phyloP scores from a whole-genome alignment of 1,284 basidiomycete species.

The Fomitopsis betulina region DNA sequence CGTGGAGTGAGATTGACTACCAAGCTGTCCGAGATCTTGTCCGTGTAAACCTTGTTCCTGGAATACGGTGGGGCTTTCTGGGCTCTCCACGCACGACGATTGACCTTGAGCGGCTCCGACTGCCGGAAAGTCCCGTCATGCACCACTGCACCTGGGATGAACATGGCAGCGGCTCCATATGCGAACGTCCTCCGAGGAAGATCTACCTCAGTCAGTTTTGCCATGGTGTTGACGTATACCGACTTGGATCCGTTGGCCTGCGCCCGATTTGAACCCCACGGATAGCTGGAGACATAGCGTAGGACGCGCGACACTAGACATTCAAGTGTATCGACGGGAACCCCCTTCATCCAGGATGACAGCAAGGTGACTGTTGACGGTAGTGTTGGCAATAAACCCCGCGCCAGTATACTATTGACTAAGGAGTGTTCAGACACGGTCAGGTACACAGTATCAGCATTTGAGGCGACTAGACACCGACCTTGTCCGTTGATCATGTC shows the following conservation, averaged over 20 bases:
- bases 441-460: background rate
- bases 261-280: conserved; percentile 66
- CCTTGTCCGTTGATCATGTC: background rate
- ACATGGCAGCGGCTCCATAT: conserved; percentile 58
- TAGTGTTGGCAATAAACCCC: conserved; percentile 34
- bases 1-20: conserved; percentile 33
- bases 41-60: background rate
- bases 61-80: conserved; percentile 22
- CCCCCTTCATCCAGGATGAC: conserved; percentile 26
- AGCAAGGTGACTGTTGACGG: conserved; percentile 48
- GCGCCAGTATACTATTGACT: background rate
- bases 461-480: background rate
- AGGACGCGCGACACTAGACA: conserved; percentile 57
- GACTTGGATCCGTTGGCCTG: conserved; percentile 47
- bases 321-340: conserved; percentile 35
- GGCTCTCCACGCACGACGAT: conserved; percentile 26
- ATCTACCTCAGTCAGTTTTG: conserved; percentile 36
- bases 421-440: background rate
- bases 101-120: background rate
- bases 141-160: conserved; percentile 43
- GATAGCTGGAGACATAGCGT: conserved; percentile 63
- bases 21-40: conserved; percentile 8
- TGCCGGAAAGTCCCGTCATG: conserved; percentile 10
- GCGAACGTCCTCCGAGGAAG: conserved; percentile 26
- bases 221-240: conserved; percentile 42